Evolutionary conservation across 2,329 filamentous ascomycete genomes (phyloP).

Genomic region (Alternaria tenuissima): DNA sequence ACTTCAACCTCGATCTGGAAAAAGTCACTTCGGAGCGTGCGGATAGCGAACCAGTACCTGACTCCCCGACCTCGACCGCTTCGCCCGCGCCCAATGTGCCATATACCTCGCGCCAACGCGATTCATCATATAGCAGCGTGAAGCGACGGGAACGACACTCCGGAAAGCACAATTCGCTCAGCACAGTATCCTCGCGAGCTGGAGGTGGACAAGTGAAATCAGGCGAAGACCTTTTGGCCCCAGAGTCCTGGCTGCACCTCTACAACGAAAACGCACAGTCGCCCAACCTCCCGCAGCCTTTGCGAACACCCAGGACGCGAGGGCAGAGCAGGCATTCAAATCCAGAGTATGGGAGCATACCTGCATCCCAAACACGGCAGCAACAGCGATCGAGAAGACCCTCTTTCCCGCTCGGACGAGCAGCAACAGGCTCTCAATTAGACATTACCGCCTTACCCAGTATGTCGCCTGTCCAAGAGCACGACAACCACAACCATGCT

Average conservation of each 20-base stretch:
- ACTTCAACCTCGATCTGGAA: slow-evolving; percentile 27
- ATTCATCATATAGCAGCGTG: neutral
- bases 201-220: neutral
- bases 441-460: slow-evolving; percentile 43
- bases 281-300: slow-evolving; percentile 5
- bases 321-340: slow-evolving; percentile 11
- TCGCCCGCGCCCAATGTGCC: slow-evolving; percentile 31
- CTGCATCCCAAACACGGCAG: slow-evolving; percentile 12
- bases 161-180: slow-evolving; percentile 10
- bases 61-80: slow-evolving; percentile 6
- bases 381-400: slow-evolving; percentile 17
- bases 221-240: slow-evolving; percentile 12
- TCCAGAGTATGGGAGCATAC: slow-evolving; percentile 10
- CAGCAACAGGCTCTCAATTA: slow-evolving; percentile 24
- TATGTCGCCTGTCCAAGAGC: slow-evolving; percentile 21
- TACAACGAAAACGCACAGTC: slow-evolving; percentile 18
- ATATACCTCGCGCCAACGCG: slow-evolving; percentile 13
- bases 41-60: slow-evolving; percentile 19
- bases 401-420: slow-evolving; percentile 14
- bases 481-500: neutral
- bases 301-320: slow-evolving; percentile 8
- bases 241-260: slow-evolving; percentile 18
- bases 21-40: slow-evolving; percentile 19
- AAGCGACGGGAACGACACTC: slow-evolving; percentile 7
- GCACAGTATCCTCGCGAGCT: slow-evolving; percentile 8